A percentile compares a stretch with the other conserved stretches of the same genome.
Evolutionary conservation across 805 yeast species (phyloP).

Genomic region (Saturnispora bothae): DNA sequence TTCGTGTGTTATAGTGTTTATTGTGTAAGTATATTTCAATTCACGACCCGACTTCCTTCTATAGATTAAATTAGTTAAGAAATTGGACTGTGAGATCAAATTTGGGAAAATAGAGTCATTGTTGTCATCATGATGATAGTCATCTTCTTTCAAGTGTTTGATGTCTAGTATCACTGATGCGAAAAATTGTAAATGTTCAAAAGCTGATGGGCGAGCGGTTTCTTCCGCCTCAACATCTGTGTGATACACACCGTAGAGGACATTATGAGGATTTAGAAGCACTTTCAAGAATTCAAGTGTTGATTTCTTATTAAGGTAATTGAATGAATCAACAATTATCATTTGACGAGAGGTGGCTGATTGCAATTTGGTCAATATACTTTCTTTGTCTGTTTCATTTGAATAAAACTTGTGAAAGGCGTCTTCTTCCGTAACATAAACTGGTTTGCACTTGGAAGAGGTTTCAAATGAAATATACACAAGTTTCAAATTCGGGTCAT

Average conservation of each 20-base stretch:
- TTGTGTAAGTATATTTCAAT: constrained; percentile 39
- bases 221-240: constrained; percentile 25
- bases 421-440: constrained; percentile 30
- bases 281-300: constrained; percentile 29
- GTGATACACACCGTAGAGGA: constrained; percentile 41
- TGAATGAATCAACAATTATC: constrained; percentile 59
- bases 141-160: background rate
- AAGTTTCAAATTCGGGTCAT: constrained; percentile 24
- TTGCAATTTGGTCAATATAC: constrained; percentile 5
- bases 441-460: constrained; percentile 31
- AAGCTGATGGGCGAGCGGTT: constrained; percentile 15
- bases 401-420: constrained; percentile 38
- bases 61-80: constrained; percentile 45
- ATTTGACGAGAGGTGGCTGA: constrained; percentile 18
- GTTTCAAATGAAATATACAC: constrained; percentile 66
- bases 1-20: constrained; percentile 39
- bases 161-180: constrained; percentile 62
- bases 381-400: constrained; percentile 10
- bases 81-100: constrained; percentile 15
- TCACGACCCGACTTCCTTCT: constrained; percentile 84
- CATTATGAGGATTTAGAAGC: constrained; percentile 32
- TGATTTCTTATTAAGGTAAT: constrained; percentile 36
- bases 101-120: constrained; percentile 2
- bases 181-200: constrained; percentile 41
- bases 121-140: constrained; percentile 2